Conservation (phyloP, 1,284 basidiomycete species). For the Tilletia caries region DNA sequence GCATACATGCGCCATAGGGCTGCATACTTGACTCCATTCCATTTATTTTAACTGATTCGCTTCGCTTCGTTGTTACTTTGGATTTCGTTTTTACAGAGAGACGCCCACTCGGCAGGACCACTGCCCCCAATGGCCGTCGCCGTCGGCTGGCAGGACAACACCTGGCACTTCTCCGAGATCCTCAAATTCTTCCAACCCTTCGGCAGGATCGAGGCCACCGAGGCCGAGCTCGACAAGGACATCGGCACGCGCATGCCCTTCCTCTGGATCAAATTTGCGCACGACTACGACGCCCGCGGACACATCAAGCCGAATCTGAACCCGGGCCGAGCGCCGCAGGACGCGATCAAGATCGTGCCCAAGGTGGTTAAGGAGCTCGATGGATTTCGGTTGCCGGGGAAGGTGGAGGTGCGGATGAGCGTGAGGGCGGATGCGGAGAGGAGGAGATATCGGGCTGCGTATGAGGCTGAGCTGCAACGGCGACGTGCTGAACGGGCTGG, state of each 20-base stretch:
- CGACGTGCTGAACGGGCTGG: conserved; percentile 5
- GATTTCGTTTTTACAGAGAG: conserved; percentile 62
- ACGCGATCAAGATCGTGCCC: conserved; percentile 30
- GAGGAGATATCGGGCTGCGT: conserved; percentile 22
- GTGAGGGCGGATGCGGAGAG: conserved; percentile 25
- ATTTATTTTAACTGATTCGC: too few species aligned
- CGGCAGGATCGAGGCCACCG: conserved; percentile 69
- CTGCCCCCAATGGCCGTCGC: conserved; percentile 71
- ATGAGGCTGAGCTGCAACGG: conserved; percentile 21
- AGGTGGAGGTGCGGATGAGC: background rate
- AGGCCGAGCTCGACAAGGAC: conserved; percentile 74
- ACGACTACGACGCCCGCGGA: conserved; percentile 45
- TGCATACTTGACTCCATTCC: too few species aligned
- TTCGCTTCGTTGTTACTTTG: background rate
- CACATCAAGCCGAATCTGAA: conserved; percentile 14
- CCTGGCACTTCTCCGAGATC: conserved; percentile 66
- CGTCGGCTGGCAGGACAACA: conserved; percentile 67
- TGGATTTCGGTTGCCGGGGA: conserved; percentile 24
- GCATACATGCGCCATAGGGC: too few species aligned
- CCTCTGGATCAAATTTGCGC: conserved; percentile 68
- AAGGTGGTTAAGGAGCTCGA: conserved; percentile 25
- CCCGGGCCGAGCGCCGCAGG: conserved; percentile 21
- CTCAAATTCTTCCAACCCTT: conserved; percentile 67
- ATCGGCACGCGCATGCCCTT: conserved; percentile 81
- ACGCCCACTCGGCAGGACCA: conserved; percentile 69